phyloP scores from a whole-genome alignment of 768 basidiomycete species.

The Mycena belliarum region DNA sequence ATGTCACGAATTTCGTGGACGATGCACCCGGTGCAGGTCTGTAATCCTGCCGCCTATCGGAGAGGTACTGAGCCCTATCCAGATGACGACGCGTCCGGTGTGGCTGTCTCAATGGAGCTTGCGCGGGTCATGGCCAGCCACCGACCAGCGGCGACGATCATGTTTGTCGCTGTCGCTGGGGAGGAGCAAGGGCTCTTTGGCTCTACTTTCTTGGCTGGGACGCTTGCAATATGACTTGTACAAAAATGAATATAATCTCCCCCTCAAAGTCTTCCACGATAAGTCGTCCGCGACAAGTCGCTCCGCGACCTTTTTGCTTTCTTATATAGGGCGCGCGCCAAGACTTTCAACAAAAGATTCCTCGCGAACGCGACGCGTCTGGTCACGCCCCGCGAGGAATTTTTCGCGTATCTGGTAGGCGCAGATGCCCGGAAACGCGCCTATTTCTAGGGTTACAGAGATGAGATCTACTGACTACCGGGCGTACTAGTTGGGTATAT shows the following conservation, averaged over 20 bases:
- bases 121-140: constrained; percentile 52
- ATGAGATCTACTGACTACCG: too few relatives aligned
- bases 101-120: constrained; percentile 56
- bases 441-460: too few relatives aligned
- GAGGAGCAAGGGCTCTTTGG: constrained; percentile 57
- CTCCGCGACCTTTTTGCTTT: too few relatives aligned
- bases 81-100: constrained; percentile 56
- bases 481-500: too few relatives aligned
- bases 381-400: too few relatives aligned
- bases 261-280: neutral
- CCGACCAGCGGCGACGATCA: constrained; percentile 48
- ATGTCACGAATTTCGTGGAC: constrained; percentile 38
- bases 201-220: constrained; percentile 47
- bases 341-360: too few relatives aligned
- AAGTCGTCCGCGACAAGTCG: too few relatives aligned
- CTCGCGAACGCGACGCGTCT: too few relatives aligned
- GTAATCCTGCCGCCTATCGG: neutral
- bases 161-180: constrained; percentile 45
- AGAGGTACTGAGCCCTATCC: neutral
- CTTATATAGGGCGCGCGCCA: too few relatives aligned
- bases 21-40: constrained; percentile 48
- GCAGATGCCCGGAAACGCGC: too few relatives aligned
- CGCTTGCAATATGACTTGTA: constrained; percentile 53
- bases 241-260: constrained; percentile 33
- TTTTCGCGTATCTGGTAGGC: too few relatives aligned